phyloP scores from a whole-genome alignment of 192 early-diverging fungal species.

The Coemansia guatemalensis region DNA sequence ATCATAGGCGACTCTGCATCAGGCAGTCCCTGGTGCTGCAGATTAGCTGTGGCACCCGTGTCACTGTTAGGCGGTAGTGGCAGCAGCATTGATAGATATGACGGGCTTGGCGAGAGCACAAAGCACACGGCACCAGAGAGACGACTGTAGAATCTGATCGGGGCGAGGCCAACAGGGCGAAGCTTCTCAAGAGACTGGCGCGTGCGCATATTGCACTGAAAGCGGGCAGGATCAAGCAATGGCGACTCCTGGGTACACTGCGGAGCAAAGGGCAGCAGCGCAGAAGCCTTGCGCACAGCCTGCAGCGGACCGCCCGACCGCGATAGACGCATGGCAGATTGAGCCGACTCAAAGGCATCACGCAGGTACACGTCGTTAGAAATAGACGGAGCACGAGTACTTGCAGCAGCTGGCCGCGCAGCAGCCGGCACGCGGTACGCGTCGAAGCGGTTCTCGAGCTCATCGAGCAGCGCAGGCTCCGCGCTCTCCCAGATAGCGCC shows the following conservation, averaged over 20 bases:
- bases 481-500: slow-evolving; percentile 42
- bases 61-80: not conserved
- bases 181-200: slow-evolving; percentile 44
- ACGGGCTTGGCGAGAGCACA: slow-evolving; percentile 35
- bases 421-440: slow-evolving; percentile 25
- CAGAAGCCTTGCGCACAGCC: slow-evolving; percentile 45
- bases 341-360: slow-evolving; percentile 36
- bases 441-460: slow-evolving; percentile 31
- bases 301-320: slow-evolving; percentile 46
- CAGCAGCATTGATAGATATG: slow-evolving; percentile 6
- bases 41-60: not conserved
- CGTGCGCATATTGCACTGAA: slow-evolving; percentile 47
- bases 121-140: slow-evolving; percentile 31
- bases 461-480: slow-evolving; percentile 4
- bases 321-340: slow-evolving; percentile 33
- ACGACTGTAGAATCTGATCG: slow-evolving; percentile 49
- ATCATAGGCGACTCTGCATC: not conserved
- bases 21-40: not conserved
- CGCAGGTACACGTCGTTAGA: slow-evolving; percentile 50
- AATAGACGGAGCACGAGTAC: slow-evolving; percentile 26
- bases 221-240: slow-evolving; percentile 31
- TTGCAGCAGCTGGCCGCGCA: not conserved
- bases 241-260: slow-evolving; percentile 48
- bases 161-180: slow-evolving; percentile 24
- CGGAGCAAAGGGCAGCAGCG: slow-evolving; percentile 40